Evolutionary conservation across 768 basidiomycete genomes (phyloP).

Genomic region (Trametes meyenii): DNA sequence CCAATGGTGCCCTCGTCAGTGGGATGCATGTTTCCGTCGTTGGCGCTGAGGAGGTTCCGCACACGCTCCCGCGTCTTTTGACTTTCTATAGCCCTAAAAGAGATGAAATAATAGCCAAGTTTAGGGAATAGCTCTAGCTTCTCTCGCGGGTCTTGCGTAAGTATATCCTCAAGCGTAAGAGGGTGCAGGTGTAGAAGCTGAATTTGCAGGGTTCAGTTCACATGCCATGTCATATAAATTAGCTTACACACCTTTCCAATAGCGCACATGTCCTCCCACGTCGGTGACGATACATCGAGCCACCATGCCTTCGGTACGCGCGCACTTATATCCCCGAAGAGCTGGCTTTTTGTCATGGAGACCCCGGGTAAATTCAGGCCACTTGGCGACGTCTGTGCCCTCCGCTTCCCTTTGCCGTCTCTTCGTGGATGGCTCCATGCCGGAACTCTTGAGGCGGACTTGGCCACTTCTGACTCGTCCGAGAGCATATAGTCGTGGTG

Average conservation of each 20-base stretch:
- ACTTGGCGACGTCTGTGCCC: constrained; percentile 25
- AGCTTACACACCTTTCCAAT: constrained; percentile 69
- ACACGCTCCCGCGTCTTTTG: constrained; percentile 45
- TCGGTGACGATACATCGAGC: constrained; percentile 86
- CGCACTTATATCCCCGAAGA: not conserved
- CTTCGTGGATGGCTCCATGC: not conserved
- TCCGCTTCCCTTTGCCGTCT: constrained; percentile 53
- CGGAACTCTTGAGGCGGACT: not conserved
- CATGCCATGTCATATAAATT: not conserved
- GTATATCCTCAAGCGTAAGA: constrained; percentile 88
- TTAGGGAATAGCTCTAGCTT: constrained; percentile 87
- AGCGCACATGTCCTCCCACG: constrained; percentile 84
- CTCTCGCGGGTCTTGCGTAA: constrained; percentile 89
- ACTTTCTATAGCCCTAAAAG: constrained; percentile 80
- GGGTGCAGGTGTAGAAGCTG: constrained; percentile 89
- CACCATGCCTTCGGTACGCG: constrained; percentile 73
- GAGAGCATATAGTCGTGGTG: constrained; percentile 43
- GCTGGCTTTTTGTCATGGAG: constrained; percentile 3
- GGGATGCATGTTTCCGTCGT: constrained; percentile 24
- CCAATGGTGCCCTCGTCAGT: constrained; percentile 53
- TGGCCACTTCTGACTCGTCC: constrained; percentile 18
- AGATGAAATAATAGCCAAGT: constrained; percentile 91
- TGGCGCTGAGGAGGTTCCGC: constrained; percentile 28
- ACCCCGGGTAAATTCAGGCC: not conserved
- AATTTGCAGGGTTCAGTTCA: not conserved